phyloP scores from a whole-genome alignment of 352 stramenopile species.

The Phytophthora vignae region DNA sequence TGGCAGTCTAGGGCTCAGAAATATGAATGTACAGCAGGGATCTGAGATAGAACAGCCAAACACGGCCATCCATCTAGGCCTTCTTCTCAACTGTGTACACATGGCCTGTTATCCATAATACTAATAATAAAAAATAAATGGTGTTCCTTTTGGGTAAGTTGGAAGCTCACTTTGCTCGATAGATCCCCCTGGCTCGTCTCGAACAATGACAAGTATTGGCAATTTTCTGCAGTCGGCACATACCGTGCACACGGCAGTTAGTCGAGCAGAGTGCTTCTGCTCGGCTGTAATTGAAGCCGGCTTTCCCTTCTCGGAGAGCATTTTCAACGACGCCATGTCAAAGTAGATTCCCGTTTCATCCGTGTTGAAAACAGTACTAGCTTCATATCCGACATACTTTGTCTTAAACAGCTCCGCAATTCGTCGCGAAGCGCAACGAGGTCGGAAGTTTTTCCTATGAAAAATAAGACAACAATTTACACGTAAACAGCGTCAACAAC shows the following conservation, averaged over 20 bases:
- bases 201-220: neutral
- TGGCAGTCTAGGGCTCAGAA: constrained; percentile 16
- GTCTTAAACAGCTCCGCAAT: too few relatives aligned
- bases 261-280: too few relatives aligned
- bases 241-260: too few relatives aligned
- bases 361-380: neutral
- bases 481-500: too few relatives aligned
- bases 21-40: constrained; percentile 18
- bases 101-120: constrained; percentile 13
- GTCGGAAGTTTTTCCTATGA: too few relatives aligned
- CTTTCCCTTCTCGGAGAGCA: too few relatives aligned
- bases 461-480: too few relatives aligned
- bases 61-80: constrained; percentile 18
- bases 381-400: too few relatives aligned
- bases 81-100: constrained; percentile 26
- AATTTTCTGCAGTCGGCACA: neutral
- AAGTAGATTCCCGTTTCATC: too few relatives aligned
- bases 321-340: neutral
- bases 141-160: neutral
- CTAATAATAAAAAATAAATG: constrained; percentile 4
- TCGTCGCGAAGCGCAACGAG: too few relatives aligned
- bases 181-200: neutral
- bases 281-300: too few relatives aligned
- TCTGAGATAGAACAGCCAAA: constrained; percentile 21
- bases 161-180: neutral